Evolutionary conservation across 257 asterid species (phyloP).

Genomic region (Echium plantagineum): DNA sequence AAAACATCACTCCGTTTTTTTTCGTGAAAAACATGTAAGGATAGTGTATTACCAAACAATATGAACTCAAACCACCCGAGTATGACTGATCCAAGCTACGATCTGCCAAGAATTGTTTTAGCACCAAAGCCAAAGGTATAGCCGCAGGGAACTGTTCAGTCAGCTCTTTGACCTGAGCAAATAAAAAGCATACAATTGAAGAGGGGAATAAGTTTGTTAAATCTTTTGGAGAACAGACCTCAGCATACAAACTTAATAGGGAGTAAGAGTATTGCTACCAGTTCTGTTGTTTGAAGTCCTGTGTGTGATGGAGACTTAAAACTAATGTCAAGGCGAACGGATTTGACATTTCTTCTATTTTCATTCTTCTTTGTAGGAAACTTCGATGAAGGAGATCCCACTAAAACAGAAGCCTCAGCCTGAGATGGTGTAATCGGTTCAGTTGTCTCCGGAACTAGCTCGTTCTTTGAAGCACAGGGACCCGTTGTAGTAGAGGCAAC

Average conservation of each 20-base stretch:
- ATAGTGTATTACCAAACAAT: slow-evolving; percentile 73
- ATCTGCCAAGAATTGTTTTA: slow-evolving; percentile 95
- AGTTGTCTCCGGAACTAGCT: slow-evolving; percentile 30
- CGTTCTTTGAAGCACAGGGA: slow-evolving; percentile 42
- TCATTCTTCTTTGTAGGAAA: slow-evolving; percentile 32
- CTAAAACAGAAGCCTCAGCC: slow-evolving; percentile 35
- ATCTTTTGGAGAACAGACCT: slow-evolving; percentile 7
- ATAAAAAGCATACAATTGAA: slow-evolving; percentile 8
- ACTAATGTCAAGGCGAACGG: slow-evolving; percentile 92
- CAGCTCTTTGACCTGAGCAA: slow-evolving; percentile 78
- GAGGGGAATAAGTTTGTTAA: slow-evolving; percentile 7
- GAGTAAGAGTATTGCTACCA: slow-evolving; percentile 42
- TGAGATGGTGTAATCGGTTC: slow-evolving; percentile 38
- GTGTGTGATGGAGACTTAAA: slow-evolving; percentile 94
- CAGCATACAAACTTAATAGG: slow-evolving; percentile 4
- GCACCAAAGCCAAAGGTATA: slow-evolving; percentile 81
- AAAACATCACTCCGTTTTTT: too few species aligned
- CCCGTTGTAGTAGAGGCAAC: slow-evolving; percentile 38
- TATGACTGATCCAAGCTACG: slow-evolving; percentile 96
- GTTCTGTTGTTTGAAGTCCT: slow-evolving; percentile 94
- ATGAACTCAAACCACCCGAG: slow-evolving; percentile 96
- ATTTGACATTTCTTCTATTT: slow-evolving; percentile 44
- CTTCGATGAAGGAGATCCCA: slow-evolving; percentile 28
- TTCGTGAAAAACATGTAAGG: neutral
- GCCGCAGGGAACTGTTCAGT: slow-evolving; percentile 88